Evolutionary conservation across 352 stramenopile genomes (phyloP).

Genomic region (Globisporangium spinosum): DNA sequence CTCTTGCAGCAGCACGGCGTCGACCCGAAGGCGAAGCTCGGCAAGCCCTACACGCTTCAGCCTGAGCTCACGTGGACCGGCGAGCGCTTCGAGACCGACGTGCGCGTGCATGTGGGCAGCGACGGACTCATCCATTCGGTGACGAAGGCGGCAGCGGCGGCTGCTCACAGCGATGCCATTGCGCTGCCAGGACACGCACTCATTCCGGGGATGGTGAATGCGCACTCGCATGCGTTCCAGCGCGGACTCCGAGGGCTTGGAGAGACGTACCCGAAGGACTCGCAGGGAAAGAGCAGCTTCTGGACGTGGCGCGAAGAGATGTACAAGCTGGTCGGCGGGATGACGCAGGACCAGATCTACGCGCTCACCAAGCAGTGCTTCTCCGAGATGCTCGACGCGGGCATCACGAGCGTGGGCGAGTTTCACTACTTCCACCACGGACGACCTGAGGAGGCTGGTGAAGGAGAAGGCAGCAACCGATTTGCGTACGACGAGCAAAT

Average conservation of each 20-base stretch:
- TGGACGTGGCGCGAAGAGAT: conserved; percentile 84
- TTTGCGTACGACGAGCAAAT: conserved; percentile 76
- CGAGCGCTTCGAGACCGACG: conserved; percentile 43
- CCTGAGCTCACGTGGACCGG: conserved; percentile 72
- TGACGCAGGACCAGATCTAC: conserved; percentile 64
- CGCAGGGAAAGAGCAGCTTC: conserved; percentile 48
- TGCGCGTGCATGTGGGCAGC: conserved; percentile 47
- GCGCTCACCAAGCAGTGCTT: conserved; percentile 72
- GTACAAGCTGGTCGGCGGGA: conserved; percentile 71
- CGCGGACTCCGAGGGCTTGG: conserved; percentile 64
- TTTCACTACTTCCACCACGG: conserved; percentile 84
- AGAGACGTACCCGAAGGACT: conserved; percentile 61
- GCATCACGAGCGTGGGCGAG: conserved; percentile 74
- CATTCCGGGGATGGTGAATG: conserved; percentile 72
- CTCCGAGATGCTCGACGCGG: conserved; percentile 69
- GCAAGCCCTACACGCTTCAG: conserved; percentile 44
- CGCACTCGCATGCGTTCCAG: conserved; percentile 81
- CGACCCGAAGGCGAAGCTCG: conserved; percentile 1
- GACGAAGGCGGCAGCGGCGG: conserved; percentile 10
- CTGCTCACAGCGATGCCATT: conserved; percentile 7
- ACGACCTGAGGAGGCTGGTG: conserved; percentile 23
- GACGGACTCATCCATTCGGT: conserved; percentile 48
- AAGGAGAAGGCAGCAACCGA: conserved; percentile 24
- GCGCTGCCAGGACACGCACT: conserved; percentile 47
- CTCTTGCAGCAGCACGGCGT: conserved; percentile 19